Evolutionary conservation across 163 green algal genomes (phyloP).

Genomic region (Chloromonas sp.): DNA sequence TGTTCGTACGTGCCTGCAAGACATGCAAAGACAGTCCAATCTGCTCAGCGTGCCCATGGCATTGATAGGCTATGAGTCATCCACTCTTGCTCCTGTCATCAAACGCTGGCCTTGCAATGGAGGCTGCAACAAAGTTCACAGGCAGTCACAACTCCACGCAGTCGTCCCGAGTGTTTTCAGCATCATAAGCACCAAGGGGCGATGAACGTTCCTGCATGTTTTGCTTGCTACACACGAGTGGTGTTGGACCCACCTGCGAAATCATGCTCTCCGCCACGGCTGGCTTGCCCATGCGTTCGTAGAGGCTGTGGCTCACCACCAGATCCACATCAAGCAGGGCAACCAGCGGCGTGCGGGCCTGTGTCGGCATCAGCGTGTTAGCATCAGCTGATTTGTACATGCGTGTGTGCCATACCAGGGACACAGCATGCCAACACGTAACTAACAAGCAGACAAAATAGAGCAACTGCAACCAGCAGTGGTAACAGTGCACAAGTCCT

Average conservation of each 20-base stretch:
- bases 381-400: no score
- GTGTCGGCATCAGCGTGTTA: neutral
- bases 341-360: neutral
- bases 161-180: no score
- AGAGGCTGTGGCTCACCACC: neutral
- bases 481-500: neutral
- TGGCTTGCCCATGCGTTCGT: neutral
- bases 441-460: neutral
- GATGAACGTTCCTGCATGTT: neutral
- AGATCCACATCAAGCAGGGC: neutral
- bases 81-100: no score
- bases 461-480: neutral
- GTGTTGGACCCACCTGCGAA: neutral
- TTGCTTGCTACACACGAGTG: neutral
- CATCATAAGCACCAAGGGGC: no score
- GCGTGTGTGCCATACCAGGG: no score
- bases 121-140: no score
- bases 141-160: no score
- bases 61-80: no score
- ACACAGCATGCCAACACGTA: neutral
- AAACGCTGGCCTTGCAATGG: no score
- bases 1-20: neutral
- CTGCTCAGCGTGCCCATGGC: neutral
- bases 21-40: neutral
- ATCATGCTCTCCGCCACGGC: neutral